Evolutionary conservation across 306 rosid species (phyloP), one percentile per base, ranked within the genome.

Genomic region (Quercus engelmannii): DNA sequence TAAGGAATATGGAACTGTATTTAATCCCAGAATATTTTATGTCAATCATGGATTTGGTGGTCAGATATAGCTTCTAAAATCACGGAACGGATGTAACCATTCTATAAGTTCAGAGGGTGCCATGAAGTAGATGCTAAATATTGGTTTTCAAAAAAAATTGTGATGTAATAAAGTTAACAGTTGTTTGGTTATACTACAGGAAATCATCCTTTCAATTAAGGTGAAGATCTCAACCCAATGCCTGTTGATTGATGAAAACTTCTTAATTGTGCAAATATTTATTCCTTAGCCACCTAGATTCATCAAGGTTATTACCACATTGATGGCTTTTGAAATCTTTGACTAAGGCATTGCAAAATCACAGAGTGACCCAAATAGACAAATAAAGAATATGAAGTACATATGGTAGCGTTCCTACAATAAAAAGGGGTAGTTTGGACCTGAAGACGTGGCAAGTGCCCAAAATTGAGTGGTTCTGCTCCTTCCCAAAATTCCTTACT

Each of bases 371-470:
- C 79, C 55, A 73, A 69, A 46, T 55, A 64, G 55, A 76, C 7
- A 77, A 57, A 82, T 18, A 59, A 69, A 77, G 4, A 62, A 55
- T 49, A 80, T 11, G 57, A 78, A 28, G 67, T 63, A 62, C 38
- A 54, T 56, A 52, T 20, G 76, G 55, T 28, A 74, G 26, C 55
- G 25, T 54, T 17, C 70, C 71, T 6, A 72, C 25, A 35, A 79
- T 26, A 64, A 79, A 68, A 74, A 17, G 55, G 58, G 58, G 26
- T 49, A 63, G 21, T 86, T 49, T 75, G 84, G 82, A 95, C 98
- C 99, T 95, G 99, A 87, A 95, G 99, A 79, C 87, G 89, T 30
- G 99, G 99, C 93, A 95, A 85, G 81, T 82, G 86, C 75, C 99
- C 99, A 56, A 95, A 84, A 70, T 73, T 83, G 55, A 95, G 98